Base-by-base conservation (phyloP, 305 asterid genomes). In the Solanum hybrid region DNA sequence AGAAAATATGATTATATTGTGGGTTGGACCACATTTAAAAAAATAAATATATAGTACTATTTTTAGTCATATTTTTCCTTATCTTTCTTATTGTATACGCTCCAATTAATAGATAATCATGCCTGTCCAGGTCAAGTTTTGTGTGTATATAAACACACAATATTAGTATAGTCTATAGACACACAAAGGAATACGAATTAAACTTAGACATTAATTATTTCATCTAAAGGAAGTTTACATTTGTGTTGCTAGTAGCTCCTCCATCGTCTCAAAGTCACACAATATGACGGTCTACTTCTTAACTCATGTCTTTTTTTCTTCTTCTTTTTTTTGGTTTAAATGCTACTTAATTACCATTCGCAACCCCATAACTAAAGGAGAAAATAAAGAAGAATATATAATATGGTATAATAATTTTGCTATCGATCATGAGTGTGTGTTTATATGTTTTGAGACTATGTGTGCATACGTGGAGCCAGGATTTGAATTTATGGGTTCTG, bases 251-350 rank as follows among this genome's bases (percentile, higher is more conserved):
- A 79, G 60, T 66, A 79, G 34, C 22, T 84, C 73, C 87, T 45
- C 80, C 38, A 31, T 15, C 87, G 11, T 84, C 75, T 51, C 19
- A 10, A 84, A 51, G 87, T 51, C 10, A 1, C 75, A 19, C 10
- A 84, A 31, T 84, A 84, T 84, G 87, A 84, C 87, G 87, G 87
- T 84, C 19, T 84, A 42, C 31, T 84, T 84, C 75, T 84, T 29
- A 84, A 51, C 40, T 51, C 38, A 15, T 42, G 19, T 26, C 26
- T 10, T 0, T 10, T 29, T 5, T 37, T 37, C 42, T 37, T 37
- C 12, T 37, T 37, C 4, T 38, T 38, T 8, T 12, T 78, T 37
- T 5, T 51, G n/a, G 24, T 56, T 56, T 1, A 56, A 17, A 3
- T 24, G 32, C 29, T 14, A 80, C 19, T 42, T 15, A 42, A 32